Conservation (phyloP, 192 early-diverging fungal species). For the Coemansia sp. region DNA sequence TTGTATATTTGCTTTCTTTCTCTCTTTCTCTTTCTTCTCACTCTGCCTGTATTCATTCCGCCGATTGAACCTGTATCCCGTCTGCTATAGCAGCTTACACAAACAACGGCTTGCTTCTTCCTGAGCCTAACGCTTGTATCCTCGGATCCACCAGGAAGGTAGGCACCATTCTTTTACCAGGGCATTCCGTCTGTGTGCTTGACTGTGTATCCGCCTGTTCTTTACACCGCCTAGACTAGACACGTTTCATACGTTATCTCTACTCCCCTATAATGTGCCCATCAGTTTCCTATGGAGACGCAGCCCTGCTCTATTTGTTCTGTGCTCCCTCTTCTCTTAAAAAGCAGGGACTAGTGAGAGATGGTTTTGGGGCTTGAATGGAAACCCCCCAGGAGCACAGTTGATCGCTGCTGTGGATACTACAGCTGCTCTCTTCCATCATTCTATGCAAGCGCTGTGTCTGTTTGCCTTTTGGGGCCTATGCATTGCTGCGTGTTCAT, state of each 20-base stretch:
- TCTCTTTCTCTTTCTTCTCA: neutral
- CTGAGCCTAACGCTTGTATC: neutral
- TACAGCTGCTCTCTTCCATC: too few relatives aligned
- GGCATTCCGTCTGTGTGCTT: neutral
- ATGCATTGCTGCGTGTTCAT: neutral
- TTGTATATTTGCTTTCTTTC: conserved; percentile 7
- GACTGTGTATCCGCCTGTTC: neutral
- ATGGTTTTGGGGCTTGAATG: too few relatives aligned
- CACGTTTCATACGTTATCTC: too few relatives aligned
- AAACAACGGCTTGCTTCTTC: neutral
- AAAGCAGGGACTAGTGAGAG: too few relatives aligned
- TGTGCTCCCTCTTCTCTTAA: too few relatives aligned
- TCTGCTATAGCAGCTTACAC: neutral
- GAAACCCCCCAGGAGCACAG: too few relatives aligned
- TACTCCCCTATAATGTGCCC: too few relatives aligned
- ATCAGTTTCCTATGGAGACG: too few relatives aligned
- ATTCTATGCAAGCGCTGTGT: too few relatives aligned
- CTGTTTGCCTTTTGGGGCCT: neutral
- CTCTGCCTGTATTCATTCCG: conserved; percentile 4
- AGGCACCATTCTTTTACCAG: neutral
- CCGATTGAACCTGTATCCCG: neutral
- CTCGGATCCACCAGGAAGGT: neutral
- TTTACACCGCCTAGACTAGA: too few relatives aligned
- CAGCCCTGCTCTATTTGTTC: too few relatives aligned
- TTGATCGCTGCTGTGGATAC: too few relatives aligned